A percentile compares a stretch with the other conserved stretches of the same genome.
Conservation (phyloP, 441 rosid species). For the Adansonia grandidieri region DNA sequence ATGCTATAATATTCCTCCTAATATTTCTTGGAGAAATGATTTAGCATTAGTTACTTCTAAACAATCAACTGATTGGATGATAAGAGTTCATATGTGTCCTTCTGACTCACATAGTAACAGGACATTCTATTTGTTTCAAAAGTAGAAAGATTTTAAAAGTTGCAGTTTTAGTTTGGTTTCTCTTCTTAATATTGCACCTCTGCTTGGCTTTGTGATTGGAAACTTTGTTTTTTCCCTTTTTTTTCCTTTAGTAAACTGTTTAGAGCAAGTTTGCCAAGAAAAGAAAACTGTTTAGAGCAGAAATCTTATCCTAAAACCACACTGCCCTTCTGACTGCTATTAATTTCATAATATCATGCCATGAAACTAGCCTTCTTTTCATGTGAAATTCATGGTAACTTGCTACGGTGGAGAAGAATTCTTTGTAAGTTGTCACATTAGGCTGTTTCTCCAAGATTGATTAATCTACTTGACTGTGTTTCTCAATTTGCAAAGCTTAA, state of each 20-base stretch:
- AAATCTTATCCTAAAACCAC: background rate
- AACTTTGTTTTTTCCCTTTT: background rate
- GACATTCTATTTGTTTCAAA: slow-evolving; percentile 17
- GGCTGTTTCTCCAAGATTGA: slow-evolving; percentile 6
- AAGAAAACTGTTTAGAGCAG: background rate
- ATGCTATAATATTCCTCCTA: slow-evolving; percentile 3
- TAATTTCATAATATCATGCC: slow-evolving; percentile 1
- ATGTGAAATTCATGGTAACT: background rate
- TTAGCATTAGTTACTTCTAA: slow-evolving; percentile 2
- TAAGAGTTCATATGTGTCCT: slow-evolving; percentile 10
- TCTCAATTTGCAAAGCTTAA: slow-evolving; percentile 15
- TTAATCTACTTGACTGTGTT: background rate
- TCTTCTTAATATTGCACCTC: background rate
- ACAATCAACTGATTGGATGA: background rate
- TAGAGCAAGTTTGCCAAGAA: background rate
- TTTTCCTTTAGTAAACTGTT: background rate
- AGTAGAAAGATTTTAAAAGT: background rate
- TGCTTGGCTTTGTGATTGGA: background rate
- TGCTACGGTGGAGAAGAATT: slow-evolving; percentile 4
- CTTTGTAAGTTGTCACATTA: slow-evolving; percentile 5
- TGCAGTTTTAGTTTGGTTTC: background rate
- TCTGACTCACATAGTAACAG: background rate
- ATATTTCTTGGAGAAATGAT: background rate
- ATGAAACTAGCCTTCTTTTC: slow-evolving; percentile 11
- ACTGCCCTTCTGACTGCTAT: background rate